phyloP scores from a whole-genome alignment of 192 early-diverging fungal genomes.

The Coemansia umbellata region DNA sequence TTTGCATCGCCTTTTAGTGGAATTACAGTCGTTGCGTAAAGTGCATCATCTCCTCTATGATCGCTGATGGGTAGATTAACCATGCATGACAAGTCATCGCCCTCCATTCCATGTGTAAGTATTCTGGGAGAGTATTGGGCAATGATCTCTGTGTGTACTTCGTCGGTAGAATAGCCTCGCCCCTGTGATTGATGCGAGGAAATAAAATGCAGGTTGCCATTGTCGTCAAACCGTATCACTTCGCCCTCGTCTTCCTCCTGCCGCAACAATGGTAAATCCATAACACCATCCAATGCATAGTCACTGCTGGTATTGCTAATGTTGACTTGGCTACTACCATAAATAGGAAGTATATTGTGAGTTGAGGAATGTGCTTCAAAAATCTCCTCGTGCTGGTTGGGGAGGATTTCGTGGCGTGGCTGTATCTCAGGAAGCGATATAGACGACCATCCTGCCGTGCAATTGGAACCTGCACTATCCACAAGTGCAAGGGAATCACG shows the following conservation, averaged over 20 bases:
- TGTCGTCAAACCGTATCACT: constrained; percentile 20
- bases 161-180: constrained; percentile 3
- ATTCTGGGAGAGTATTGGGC: not conserved
- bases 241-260: not conserved
- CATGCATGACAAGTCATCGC: too few species aligned
- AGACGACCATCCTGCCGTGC: constrained; percentile 11
- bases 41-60: too few species aligned
- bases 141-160: constrained; percentile 7
- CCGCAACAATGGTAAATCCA: not conserved
- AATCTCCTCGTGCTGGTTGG: too few species aligned
- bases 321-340: too few species aligned
- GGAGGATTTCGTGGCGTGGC: not conserved
- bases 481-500: not conserved
- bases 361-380: too few species aligned
- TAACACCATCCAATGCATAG: not conserved
- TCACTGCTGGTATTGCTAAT: too few species aligned
- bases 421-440: constrained; percentile 17
- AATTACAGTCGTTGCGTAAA: too few species aligned
- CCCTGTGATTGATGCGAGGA: not conserved
- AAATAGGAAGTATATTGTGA: too few species aligned
- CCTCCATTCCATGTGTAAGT: not conserved
- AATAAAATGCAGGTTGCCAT: constrained; percentile 30
- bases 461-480: not conserved
- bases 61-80: too few species aligned
- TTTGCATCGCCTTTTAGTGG: too few species aligned